phyloP scores from a whole-genome alignment of 75 land plant genomes.

The Sequoiadendron giganteum region DNA sequence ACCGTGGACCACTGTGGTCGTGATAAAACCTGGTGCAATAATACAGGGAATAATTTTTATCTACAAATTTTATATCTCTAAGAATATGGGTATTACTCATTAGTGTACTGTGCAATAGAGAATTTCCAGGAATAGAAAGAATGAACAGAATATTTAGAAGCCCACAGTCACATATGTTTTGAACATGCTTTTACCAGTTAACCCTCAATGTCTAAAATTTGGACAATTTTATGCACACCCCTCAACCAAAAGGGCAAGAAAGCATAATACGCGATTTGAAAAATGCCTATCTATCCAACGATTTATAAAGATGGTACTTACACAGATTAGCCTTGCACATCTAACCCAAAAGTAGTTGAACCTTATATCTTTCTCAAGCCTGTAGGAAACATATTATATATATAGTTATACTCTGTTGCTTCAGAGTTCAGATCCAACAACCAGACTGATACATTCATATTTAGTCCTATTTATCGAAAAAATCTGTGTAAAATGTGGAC shows the following conservation, averaged over 20 bases:
- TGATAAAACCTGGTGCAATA: neutral
- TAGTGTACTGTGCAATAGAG: no score
- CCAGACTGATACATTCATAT: neutral
- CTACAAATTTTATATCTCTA: neutral
- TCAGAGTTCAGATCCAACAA: neutral
- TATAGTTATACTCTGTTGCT: neutral
- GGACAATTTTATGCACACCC: neutral
- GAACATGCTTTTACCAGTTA: neutral
- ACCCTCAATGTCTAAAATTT: neutral
- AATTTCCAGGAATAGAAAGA: no score
- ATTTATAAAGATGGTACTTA: conserved; percentile 24
- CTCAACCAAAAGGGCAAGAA: neutral
- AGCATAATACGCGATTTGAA: neutral
- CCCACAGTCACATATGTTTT: neutral
- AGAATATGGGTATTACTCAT: neutral
- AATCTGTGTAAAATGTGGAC: neutral
- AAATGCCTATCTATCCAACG: neutral
- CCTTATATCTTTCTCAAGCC: conserved; percentile 79
- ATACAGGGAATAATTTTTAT: neutral
- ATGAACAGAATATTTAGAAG: neutral
- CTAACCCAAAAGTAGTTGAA: conserved; percentile 73
- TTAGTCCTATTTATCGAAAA: neutral
- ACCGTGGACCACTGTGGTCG: neutral
- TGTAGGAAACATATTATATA: conserved; percentile 18
- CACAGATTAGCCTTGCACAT: conserved; percentile 50